These are phyloP conservation scores for Cercospora janseana DNA, from an alignment of 2,329 filamentous ascomycete species.

Conservation along the genomic window DNA sequence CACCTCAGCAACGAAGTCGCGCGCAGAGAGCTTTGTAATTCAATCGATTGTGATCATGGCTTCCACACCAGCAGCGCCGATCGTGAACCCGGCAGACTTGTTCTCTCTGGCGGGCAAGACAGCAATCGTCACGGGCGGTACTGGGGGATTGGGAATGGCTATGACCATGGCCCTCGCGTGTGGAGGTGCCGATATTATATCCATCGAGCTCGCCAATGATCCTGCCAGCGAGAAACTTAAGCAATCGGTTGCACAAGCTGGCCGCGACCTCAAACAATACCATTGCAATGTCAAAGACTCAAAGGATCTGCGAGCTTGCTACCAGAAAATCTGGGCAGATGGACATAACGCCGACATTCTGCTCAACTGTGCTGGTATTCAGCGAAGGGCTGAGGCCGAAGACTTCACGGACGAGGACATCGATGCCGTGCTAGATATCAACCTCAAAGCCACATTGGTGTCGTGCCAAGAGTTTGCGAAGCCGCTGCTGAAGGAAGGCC, in stretches of 20 bases:
- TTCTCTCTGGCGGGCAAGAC: slow-evolving; percentile 27
- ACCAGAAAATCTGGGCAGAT: slow-evolving; percentile 27
- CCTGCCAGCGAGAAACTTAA: slow-evolving; percentile 13
- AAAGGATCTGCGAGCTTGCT: slow-evolving; percentile 19
- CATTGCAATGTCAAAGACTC: slow-evolving; percentile 21
- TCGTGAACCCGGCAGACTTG: slow-evolving; percentile 21
- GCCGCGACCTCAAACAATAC: slow-evolving; percentile 21
- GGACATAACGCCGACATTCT: slow-evolving; percentile 31
- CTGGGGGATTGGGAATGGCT: slow-evolving; percentile 25
- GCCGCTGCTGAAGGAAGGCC: slow-evolving; percentile 24
- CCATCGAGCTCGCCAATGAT: slow-evolving; percentile 25
- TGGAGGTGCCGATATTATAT: slow-evolving; percentile 35
- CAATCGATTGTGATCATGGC: neutral
- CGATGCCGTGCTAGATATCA: slow-evolving; percentile 31
- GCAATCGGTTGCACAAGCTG: slow-evolving; percentile 13
- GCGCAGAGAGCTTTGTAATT: no score
- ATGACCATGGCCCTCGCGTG: slow-evolving; percentile 40
- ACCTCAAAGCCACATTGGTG: slow-evolving; percentile 28
- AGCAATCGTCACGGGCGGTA: slow-evolving; percentile 28
- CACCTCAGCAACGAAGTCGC: neutral
- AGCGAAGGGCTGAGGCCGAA: slow-evolving; percentile 31
- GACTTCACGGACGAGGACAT: slow-evolving; percentile 35
- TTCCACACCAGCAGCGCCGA: slow-evolving; percentile 14
- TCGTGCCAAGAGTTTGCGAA: slow-evolving; percentile 31
- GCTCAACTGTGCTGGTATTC: slow-evolving; percentile 35